Base-by-base conservation (phyloP, 805 yeast genomes). In the Yamadazyma philogaea region DNA sequence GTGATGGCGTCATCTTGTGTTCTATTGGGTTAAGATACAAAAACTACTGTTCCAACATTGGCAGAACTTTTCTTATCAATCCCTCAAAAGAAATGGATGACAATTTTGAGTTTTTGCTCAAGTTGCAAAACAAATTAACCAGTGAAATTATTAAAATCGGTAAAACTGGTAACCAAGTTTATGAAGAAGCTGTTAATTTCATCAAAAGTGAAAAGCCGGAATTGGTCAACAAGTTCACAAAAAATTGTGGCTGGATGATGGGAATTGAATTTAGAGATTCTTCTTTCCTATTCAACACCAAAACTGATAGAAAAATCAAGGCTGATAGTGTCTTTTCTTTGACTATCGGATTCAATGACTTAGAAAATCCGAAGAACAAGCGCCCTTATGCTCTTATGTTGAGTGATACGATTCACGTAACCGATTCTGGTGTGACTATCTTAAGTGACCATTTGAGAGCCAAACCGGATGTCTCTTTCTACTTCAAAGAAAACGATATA, bases 251-350 rank as follows among this genome's bases (percentile, higher is more conserved):
- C 40, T 87, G 93, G 77, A 71, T 87, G 44, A 82, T 87, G 43
- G 98, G 98, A 45, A 75, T 91, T 47, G 96, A 88, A 56, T 87
- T 87, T 57, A 77, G 95, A 63, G 96, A 89, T 61, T 74, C 90
- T 0, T 68, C 82, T 2, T 79, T 86, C 49, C 72, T 88, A 14
- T 68, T 91, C 41, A 86, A 84, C 56, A 73, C 78, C 19, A 89
- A 86, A 55, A 84, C 80, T 60, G 85, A 82, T 30, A 73, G 91
- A 51, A 65, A 60, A 17, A 66, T 91, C 39, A 74, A 74, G 45
- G 84, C 81, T 45, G 91, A 90, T 32, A 82, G 87, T 53, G 81
- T 87, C 16, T 75, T 88, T 41, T 80, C 87, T 34, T 64, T 91
- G 44, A 80, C 87, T 2, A 65, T 90, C 47, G 96, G 96, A 1